Conservation (phyloP, 108 stramenopile species). For the Cyclotella kingstonii region DNA sequence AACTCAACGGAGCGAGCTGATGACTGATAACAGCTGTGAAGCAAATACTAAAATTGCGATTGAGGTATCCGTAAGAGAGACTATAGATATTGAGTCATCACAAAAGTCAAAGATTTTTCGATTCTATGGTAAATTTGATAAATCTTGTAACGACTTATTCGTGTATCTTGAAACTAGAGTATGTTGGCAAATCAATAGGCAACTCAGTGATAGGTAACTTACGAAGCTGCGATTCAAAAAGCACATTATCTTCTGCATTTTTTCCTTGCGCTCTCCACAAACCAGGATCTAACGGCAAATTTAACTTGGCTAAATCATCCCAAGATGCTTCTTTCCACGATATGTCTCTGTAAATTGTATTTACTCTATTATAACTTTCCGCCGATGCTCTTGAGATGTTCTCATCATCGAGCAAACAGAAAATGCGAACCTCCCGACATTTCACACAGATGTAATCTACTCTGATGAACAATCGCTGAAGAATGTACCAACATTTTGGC, state of each 20-base stretch:
- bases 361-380: constrained; percentile 3
- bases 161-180: background rate
- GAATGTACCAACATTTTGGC: constrained; percentile 62
- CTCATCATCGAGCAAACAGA: constrained; percentile 23
- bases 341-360: constrained; percentile 64
- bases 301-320: constrained; percentile 46
- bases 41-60: too few species aligned
- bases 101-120: too few species aligned
- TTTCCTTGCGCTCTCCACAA: constrained; percentile 47
- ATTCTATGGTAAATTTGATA: too few species aligned
- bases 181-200: constrained; percentile 44
- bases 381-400: background rate
- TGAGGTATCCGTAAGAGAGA: too few species aligned
- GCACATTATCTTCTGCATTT: background rate
- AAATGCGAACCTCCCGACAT: constrained; percentile 60
- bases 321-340: constrained; percentile 72
- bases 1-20: background rate
- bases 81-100: too few species aligned
- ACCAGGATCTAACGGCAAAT: constrained; percentile 52
- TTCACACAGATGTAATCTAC: constrained; percentile 69
- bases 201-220: constrained; percentile 42
- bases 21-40: too few species aligned
- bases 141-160: too few species aligned
- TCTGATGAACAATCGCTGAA: constrained; percentile 56
- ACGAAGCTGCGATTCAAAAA: constrained; percentile 26